Conservation (phyloP, 2,329 filamentous ascomycete species). For the Coniosporium tulheliwenetii region DNA sequence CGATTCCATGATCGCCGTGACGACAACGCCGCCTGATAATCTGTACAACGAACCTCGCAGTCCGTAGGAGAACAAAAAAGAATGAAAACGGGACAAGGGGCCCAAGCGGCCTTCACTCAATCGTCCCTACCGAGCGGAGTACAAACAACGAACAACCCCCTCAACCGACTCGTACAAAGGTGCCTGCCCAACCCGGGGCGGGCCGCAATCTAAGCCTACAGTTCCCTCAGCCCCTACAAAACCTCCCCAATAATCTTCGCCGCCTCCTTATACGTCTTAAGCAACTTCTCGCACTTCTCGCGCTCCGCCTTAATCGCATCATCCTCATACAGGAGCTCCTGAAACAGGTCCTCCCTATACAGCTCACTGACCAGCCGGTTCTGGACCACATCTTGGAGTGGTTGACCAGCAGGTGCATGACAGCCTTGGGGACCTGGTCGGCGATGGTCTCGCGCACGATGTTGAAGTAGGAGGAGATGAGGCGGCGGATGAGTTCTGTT, state of each 20-base stretch:
- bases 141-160: no score
- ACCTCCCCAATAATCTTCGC: conserved; percentile 98
- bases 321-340: conserved; percentile 91
- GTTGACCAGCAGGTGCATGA: conserved; percentile 98
- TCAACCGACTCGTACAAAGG: no score
- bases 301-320: conserved; percentile 94
- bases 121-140: no score
- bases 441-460: conserved; percentile 98
- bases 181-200: no score
- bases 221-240: conserved; percentile 33
- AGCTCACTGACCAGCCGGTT: conserved; percentile 91
- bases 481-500: conserved; percentile 87
- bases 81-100: no score
- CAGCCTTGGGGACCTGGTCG: conserved; percentile 94
- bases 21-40: no score
- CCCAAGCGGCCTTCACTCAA: no score
- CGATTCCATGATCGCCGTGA: no score
- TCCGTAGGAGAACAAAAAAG: no score
- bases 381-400: conserved; percentile 97
- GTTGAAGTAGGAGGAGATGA: conserved; percentile 98
- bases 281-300: conserved; percentile 94
- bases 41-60: no score
- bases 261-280: conserved; percentile 91
- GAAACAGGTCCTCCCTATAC: conserved; percentile 82
- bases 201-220: no score